Conservation (phyloP, 495 filamentous ascomycete species). For the Aspergillus ellipticus region DNA sequence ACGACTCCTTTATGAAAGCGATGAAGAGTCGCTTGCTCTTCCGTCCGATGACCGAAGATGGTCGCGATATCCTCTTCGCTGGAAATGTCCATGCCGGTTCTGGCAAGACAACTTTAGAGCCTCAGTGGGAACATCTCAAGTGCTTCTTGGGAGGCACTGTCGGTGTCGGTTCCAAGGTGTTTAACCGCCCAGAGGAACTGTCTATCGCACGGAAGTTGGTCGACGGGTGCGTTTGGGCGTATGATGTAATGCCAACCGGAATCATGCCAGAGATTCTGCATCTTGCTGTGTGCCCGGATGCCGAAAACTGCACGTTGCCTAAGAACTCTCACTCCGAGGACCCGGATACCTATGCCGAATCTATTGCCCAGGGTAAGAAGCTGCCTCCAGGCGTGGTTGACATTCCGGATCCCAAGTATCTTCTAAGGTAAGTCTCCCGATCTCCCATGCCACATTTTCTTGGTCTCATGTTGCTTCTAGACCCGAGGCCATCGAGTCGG, state of each 20-base stretch:
- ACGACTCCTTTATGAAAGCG: constrained; percentile 62
- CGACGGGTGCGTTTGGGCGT: constrained; percentile 59
- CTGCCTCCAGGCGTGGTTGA: constrained; percentile 57
- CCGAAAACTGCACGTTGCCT: constrained; percentile 36
- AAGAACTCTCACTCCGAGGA: constrained; percentile 12
- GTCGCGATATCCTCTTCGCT: constrained; percentile 73
- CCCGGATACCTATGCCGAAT: constrained; percentile 26
- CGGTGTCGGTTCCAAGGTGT: constrained; percentile 57
- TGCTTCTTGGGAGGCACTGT: constrained; percentile 63
- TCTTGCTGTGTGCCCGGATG: constrained; percentile 46
- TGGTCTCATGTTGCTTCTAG: constrained; percentile 21
- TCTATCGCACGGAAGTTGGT: constrained; percentile 52
- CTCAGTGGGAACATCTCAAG: constrained; percentile 52
- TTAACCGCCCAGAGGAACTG: constrained; percentile 52
- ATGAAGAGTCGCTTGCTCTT: constrained; percentile 78
- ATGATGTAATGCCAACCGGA: constrained; percentile 52
- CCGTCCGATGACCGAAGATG: constrained; percentile 71
- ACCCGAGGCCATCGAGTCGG: constrained; percentile 67
- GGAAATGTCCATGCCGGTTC: constrained; percentile 42
- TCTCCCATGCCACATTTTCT: neutral
- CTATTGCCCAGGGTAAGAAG: constrained; percentile 40
- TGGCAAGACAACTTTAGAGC: constrained; percentile 27
- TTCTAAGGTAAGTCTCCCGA: constrained; percentile 50
- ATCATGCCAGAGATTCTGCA: constrained; percentile 60
- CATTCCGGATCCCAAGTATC: constrained; percentile 59